phyloP scores from a whole-genome alignment of 345 rosid species.

The Sonneratia alba region DNA sequence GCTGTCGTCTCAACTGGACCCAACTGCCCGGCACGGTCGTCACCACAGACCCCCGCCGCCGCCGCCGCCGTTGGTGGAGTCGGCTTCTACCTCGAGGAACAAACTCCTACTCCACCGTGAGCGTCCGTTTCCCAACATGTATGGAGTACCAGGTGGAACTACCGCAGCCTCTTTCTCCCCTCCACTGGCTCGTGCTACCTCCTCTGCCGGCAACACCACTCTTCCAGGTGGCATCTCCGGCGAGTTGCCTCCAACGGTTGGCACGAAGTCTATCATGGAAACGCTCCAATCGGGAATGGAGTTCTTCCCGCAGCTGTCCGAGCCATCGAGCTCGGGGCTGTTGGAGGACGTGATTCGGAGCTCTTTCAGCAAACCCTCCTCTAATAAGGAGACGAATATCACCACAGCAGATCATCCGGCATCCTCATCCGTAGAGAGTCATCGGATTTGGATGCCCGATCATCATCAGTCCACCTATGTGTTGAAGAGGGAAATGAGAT shows the following conservation, averaged over 20 bases:
- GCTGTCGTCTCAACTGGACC: background rate
- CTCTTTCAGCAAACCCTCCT: slow-evolving; percentile 38
- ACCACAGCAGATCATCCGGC: background rate
- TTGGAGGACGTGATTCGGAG: slow-evolving; percentile 74
- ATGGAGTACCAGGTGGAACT: background rate
- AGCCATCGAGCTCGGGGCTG: slow-evolving; percentile 60
- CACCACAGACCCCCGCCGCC: too few relatives aligned
- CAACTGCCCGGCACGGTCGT: background rate
- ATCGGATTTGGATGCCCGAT: background rate
- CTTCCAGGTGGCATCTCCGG: background rate
- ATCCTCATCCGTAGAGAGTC: background rate
- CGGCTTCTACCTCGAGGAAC: background rate
- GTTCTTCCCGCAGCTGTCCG: slow-evolving; percentile 28
- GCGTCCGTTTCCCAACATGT: background rate
- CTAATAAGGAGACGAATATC: slow-evolving; percentile 5
- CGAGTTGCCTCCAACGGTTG: background rate
- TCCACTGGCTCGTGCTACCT: background rate
- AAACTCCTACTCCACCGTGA: background rate
- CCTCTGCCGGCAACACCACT: background rate
- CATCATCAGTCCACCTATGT: background rate
- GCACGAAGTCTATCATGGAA: background rate
- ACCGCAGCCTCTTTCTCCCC: background rate
- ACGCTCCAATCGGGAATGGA: slow-evolving; percentile 7
- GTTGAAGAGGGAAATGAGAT: background rate
- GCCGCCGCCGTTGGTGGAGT: too few relatives aligned